Conservation (phyloP, 495 filamentous ascomycete species). For the Neurospora cerealis region DNA sequence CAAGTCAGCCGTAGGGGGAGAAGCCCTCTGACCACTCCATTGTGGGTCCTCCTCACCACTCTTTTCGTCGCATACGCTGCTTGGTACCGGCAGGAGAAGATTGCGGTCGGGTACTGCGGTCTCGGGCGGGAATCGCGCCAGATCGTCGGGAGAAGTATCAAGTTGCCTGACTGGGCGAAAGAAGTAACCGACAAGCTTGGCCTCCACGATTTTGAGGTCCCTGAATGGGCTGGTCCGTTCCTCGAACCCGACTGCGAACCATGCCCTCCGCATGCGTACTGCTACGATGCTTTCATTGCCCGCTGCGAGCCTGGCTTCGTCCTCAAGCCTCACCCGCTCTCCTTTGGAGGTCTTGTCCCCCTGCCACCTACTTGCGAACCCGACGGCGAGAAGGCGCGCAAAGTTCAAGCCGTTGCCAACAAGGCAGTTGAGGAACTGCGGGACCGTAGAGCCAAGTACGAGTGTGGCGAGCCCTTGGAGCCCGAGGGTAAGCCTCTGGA, state of each 20-base stretch:
- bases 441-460: slow-evolving; percentile 75
- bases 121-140: slow-evolving; percentile 53
- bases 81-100: slow-evolving; percentile 90
- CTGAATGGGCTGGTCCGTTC: slow-evolving; percentile 55
- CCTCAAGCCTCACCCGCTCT: slow-evolving; percentile 72
- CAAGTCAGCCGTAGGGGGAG: slow-evolving; percentile 5
- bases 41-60: slow-evolving; percentile 56
- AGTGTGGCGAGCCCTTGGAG: slow-evolving; percentile 71
- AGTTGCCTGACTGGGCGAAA: slow-evolving; percentile 33
- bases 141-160: slow-evolving; percentile 33
- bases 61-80: slow-evolving; percentile 61
- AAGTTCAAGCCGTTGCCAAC: slow-evolving; percentile 78
- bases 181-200: slow-evolving; percentile 31
- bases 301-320: slow-evolving; percentile 83
- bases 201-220: slow-evolving; percentile 36
- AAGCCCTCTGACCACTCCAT: slow-evolving; percentile 34
- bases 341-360: slow-evolving; percentile 70
- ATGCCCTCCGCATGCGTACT: slow-evolving; percentile 85
- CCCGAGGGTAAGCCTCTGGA: slow-evolving; percentile 46
- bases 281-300: slow-evolving; percentile 64
- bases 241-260: slow-evolving; percentile 81
- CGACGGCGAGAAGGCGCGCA: slow-evolving; percentile 82
- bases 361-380: slow-evolving; percentile 90
- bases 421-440: slow-evolving; percentile 80
- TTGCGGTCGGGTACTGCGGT: slow-evolving; percentile 90